Base-by-base conservation (phyloP, 2,329 filamentous ascomycete genomes). In the Rhynchosporium agropyri region DNA sequence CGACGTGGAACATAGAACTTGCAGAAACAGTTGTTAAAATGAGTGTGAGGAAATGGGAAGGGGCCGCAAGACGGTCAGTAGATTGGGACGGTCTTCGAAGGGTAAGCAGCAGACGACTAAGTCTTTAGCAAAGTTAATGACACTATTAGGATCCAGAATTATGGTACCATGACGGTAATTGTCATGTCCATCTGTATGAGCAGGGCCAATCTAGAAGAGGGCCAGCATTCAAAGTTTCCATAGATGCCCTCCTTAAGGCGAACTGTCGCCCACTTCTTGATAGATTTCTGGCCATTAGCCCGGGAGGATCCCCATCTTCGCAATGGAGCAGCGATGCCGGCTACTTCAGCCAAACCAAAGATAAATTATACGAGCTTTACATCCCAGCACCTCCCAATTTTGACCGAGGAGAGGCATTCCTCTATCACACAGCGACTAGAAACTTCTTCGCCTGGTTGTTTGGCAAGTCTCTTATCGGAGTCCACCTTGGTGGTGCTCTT, bases 391-490 rank as follows among this genome's bases (percentile, higher is more conserved):
- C 89, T 0, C 72, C 80, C 1, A 75, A 78, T 40, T 75, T 79
- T 4, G 80, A 83, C 54, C 80, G 81, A 67, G 78, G 81, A 3
- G 81, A 87, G 64, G 78, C 83, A 0, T 84, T 86, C 68, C 75
- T 79, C 43, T 89, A 89, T 73, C 87, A 91, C 69, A 72, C 91
- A 4, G 84, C 86, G 1, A 90, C 85, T 3, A 83, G 90, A 13
- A 94, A 94, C 71, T 84, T 92, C 69, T 88, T 93, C 63, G 90
- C 90, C 3, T 92, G 87, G 79, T 74, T 90, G 1, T 82, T 84
- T 62, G 79, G 83, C 3, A 83, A 83, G 64, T 84, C 90, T 0
- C 73, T 93, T 40, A 89, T 92, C 1, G 90, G 89, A 5, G 77
- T 81, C 42, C 81, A 84, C 59, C 80, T 95, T 20, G 89, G 90